A percentile compares a stretch with the other conserved stretches of the same genome.
phyloP scores from a whole-genome alignment of 768 basidiomycete genomes.

The Lactarius hengduanensis region DNA sequence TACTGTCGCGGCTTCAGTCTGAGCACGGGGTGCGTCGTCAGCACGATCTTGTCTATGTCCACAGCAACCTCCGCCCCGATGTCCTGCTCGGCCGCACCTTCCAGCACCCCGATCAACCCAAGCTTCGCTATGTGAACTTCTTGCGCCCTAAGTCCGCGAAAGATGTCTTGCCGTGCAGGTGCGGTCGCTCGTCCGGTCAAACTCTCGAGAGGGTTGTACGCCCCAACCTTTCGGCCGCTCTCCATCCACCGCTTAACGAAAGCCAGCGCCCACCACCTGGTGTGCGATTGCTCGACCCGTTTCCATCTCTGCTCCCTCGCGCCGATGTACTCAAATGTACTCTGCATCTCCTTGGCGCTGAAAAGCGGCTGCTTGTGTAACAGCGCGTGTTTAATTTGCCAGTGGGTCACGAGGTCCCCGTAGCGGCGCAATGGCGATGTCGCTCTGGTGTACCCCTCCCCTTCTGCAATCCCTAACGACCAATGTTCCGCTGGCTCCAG shows the following conservation, averaged over 20 bases:
- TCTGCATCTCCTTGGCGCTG: conserved; percentile 45
- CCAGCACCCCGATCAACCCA: conserved; percentile 32
- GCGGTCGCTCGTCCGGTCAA: conserved; percentile 32
- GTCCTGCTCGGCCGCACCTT: conserved; percentile 21
- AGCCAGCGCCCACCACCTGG: conserved; percentile 42
- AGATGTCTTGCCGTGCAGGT: conserved; percentile 26
- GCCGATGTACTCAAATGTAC: conserved; percentile 41
- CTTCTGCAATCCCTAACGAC: conserved; percentile 62
- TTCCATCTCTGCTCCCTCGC: conserved; percentile 39
- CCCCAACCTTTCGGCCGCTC: conserved; percentile 25
- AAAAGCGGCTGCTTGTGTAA: conserved; percentile 47
- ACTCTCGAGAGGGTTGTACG: conserved; percentile 33
- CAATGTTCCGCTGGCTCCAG: conserved; percentile 63
- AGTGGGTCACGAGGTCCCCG: conserved; percentile 78
- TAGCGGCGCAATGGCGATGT: conserved; percentile 90
- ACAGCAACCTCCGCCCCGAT: conserved; percentile 35
- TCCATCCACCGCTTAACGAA: conserved; percentile 43
- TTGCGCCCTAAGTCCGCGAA: conserved; percentile 21
- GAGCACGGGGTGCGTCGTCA: conserved; percentile 22
- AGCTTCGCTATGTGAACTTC: conserved; percentile 33
- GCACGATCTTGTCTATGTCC: conserved; percentile 32
- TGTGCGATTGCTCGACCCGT: conserved; percentile 35
- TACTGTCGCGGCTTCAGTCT: background rate
- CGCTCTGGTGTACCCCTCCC: conserved; percentile 77
- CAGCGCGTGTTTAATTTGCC: conserved; percentile 87